Base-by-base conservation (phyloP, 2,329 filamentous ascomycete genomes). In the Aspergillus terreus region DNA sequence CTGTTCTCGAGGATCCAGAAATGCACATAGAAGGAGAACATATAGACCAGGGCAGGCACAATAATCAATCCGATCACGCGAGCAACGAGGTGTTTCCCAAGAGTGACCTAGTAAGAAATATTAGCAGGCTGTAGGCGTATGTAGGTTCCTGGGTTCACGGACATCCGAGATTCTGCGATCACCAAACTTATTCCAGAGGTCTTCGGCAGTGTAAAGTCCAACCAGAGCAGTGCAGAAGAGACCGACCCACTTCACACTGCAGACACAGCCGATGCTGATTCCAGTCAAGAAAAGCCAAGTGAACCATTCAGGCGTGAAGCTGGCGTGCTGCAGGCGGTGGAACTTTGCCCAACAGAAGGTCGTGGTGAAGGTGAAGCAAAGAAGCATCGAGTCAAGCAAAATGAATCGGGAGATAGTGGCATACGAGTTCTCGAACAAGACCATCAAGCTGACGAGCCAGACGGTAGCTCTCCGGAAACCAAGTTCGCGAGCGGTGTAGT, bases 351-450 rank as follows among this genome's bases (percentile, higher is more conserved):
- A 99, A 82, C 92, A 97, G 64, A 97, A 84, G 56, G 95, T 88
- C 5, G 94, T 99, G 14, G 91, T 92, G 62, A 97, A 94, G n/a
- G 95, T 99, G 69, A 96, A 96, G 77, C 92, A 97, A 36, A 99
- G 82, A 47, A 99, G 83, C 94, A 99, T 99, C 0, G 94, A 97
- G 73, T 99, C 94, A 64, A 99, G 85, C 21, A 99, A 85, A 64
- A 99, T 97, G 71, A 99, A 99, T 55, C 94, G 85, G 75, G 92
- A 96, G 73, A 99, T 99, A 30, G 95, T 97, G 45, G 94, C 96
- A 77, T 97, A 99, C 47, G 94, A 97, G 79, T 99, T 99, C 74
- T 99, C 94, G 78, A 91, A 99, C 40, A 99, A 84, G 42, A 99
- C 92, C 90, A 96, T 96, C 63, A 97, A 78, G 17, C 92, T 94